A percentile compares a stretch with the other conserved stretches of the same genome.
These are phyloP conservation scores for Stachybotrys chlorohalonatus DNA, from an alignment of 2,329 filamentous ascomycete genomes.

Conservation along the genomic window DNA sequence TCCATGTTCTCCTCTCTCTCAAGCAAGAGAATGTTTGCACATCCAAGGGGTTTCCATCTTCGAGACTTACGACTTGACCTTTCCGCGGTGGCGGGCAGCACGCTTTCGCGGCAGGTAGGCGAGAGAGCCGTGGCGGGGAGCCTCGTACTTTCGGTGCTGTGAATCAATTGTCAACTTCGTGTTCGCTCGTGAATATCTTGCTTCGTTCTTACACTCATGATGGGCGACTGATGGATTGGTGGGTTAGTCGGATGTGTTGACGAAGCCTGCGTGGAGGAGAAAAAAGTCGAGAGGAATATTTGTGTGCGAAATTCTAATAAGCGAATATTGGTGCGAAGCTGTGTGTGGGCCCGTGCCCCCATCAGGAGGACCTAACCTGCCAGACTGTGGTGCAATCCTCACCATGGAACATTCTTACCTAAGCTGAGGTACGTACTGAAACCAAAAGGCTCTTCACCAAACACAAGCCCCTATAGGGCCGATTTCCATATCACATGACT, in stretches of 20 bases:
- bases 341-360: background rate
- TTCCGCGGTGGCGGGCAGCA: constrained; percentile 86
- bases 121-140: constrained; percentile 91
- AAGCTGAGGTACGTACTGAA: background rate
- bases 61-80: constrained; percentile 86
- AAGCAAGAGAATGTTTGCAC: background rate
- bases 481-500: background rate
- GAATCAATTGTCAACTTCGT: constrained; percentile 11
- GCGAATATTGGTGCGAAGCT: constrained; percentile 14
- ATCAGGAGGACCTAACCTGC: background rate
- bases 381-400: background rate
- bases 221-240: constrained; percentile 26
- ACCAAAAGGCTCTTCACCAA: background rate
- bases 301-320: constrained; percentile 29
- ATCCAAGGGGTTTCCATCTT: background rate
- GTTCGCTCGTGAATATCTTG: constrained; percentile 15
- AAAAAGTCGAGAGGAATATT: constrained; percentile 17
- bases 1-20: constrained; percentile 3
- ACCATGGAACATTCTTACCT: background rate
- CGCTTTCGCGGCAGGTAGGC: constrained; percentile 86
- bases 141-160: constrained; percentile 58
- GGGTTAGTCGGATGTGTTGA: constrained; percentile 27
- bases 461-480: background rate
- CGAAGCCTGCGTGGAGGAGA: constrained; percentile 23
- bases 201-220: constrained; percentile 27